phyloP scores from a whole-genome alignment of 352 stramenopile genomes.

The Thraustochytrium sp. region DNA sequence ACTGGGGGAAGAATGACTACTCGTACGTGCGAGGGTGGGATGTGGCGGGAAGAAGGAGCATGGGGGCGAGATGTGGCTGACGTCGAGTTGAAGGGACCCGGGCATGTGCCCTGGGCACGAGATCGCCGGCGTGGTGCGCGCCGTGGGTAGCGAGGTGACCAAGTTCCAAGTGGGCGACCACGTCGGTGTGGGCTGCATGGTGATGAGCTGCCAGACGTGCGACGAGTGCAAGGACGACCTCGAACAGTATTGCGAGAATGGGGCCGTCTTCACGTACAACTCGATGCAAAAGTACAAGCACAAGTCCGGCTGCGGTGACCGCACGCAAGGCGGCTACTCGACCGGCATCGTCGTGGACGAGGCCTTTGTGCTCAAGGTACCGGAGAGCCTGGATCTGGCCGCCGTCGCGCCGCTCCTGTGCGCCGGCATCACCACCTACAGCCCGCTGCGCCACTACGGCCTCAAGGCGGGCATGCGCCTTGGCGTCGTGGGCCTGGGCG shows the following conservation, averaged over 20 bases:
- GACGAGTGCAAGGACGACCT: conserved; percentile 57
- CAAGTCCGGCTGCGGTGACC: conserved; percentile 30
- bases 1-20: conserved; percentile 3
- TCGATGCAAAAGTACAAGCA: conserved; percentile 29
- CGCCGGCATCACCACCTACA: conserved; percentile 73
- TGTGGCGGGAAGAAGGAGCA: no score
- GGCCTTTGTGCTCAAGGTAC: conserved; percentile 66
- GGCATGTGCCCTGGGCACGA: conserved; percentile 52
- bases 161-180: conserved; percentile 64
- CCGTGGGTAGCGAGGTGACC: conserved; percentile 57
- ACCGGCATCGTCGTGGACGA: conserved; percentile 62
- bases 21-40: no score
- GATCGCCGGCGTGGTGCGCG: conserved; percentile 55
- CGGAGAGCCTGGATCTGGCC: conserved; percentile 60
- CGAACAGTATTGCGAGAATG: conserved; percentile 61
- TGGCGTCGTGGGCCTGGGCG: conserved; percentile 62
- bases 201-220: conserved; percentile 65
- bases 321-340: conserved; percentile 65
- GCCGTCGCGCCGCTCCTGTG: conserved; percentile 66
- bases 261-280: conserved; percentile 59
- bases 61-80: no score
- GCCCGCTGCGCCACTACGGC: conserved; percentile 62
- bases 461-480: conserved; percentile 58
- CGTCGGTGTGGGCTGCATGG: conserved; percentile 68
- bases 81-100: no score